Evolutionary conservation across 1,139 yeast species (phyloP).

Genomic region (Suhomyces maxii): DNA sequence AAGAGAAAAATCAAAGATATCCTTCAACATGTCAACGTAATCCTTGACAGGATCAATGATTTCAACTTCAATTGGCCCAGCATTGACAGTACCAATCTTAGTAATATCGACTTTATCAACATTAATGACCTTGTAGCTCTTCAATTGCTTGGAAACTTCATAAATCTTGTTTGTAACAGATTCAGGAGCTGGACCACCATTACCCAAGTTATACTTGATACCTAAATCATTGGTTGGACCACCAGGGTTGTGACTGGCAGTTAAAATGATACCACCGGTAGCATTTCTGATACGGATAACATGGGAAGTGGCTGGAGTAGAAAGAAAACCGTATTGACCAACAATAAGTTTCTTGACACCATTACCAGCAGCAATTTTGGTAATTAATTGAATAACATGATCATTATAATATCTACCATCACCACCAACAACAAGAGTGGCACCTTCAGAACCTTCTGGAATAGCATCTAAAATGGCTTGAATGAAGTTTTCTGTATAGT

Average conservation of each 20-base stretch:
- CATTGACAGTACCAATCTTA: conserved; percentile 53
- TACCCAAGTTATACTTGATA: conserved; percentile 89
- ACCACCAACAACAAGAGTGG: conserved; percentile 91
- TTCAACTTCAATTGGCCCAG: conserved; percentile 58
- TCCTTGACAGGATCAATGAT: conserved; percentile 80
- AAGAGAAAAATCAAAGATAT: conserved; percentile 83
- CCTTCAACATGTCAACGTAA: conserved; percentile 76
- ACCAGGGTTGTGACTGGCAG: conserved; percentile 99
- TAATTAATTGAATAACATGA: conserved; percentile 76
- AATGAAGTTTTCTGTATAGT: conserved; percentile 91
- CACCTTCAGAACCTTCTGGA: conserved; percentile 78
- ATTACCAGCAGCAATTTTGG: conserved; percentile 84
- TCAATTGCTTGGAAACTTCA: conserved; percentile 62
- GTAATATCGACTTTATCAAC: conserved; percentile 63
- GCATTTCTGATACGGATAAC: conserved; percentile 66
- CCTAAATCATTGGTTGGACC: conserved; percentile 93
- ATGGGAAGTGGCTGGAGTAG: conserved; percentile 96
- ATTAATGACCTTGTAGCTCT: conserved; percentile 56
- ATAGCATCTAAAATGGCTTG: conserved; percentile 84
- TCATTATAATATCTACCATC: conserved; percentile 94
- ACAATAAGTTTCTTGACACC: conserved; percentile 82
- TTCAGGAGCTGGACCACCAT: conserved; percentile 99
- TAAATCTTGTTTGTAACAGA: conserved; percentile 84
- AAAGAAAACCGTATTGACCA: conserved; percentile 84
- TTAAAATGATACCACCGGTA: conserved; percentile 94